These are phyloP conservation scores for Globisporangium canariense DNA, from an alignment of 352 stramenopile species.

Conservation along the genomic window DNA sequence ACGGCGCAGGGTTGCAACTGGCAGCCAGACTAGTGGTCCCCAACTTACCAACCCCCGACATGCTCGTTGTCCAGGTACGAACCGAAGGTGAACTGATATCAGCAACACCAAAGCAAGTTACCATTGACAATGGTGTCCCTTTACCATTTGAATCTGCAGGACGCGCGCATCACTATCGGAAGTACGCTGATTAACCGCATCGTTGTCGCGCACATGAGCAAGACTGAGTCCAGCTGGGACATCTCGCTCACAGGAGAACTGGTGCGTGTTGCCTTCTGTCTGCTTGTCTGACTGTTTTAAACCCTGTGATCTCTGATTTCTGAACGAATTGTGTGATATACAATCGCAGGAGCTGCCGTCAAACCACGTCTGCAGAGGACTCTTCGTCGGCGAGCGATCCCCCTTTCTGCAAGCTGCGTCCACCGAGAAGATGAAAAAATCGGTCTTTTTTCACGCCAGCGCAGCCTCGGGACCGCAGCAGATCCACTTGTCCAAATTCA, in stretches of 20 bases:
- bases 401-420: slow-evolving; percentile 55
- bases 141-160: slow-evolving; percentile 15
- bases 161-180: slow-evolving; percentile 34
- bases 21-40: slow-evolving; percentile 22
- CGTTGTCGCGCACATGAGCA: slow-evolving; percentile 31
- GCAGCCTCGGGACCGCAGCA: slow-evolving; percentile 25
- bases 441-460: slow-evolving; percentile 42
- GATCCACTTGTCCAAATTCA: slow-evolving; percentile 48
- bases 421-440: slow-evolving; percentile 41
- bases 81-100: neutral
- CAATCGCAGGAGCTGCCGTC: slow-evolving; percentile 35
- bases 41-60: slow-evolving; percentile 30
- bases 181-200: slow-evolving; percentile 40
- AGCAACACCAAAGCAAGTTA: neutral
- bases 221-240: slow-evolving; percentile 28
- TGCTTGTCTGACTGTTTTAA: neutral
- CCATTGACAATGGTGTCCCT: neutral
- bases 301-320: neutral
- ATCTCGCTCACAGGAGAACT: slow-evolving; percentile 35
- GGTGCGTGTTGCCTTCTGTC: slow-evolving; percentile 19
- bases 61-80: slow-evolving; percentile 43
- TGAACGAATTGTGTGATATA: neutral
- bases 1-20: slow-evolving; percentile 22
- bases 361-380: slow-evolving; percentile 43
- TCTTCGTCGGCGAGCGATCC: slow-evolving; percentile 35